Base-by-base conservation (phyloP, 2,329 filamentous ascomycete species). In the Chaetomium olivaceum region DNA sequence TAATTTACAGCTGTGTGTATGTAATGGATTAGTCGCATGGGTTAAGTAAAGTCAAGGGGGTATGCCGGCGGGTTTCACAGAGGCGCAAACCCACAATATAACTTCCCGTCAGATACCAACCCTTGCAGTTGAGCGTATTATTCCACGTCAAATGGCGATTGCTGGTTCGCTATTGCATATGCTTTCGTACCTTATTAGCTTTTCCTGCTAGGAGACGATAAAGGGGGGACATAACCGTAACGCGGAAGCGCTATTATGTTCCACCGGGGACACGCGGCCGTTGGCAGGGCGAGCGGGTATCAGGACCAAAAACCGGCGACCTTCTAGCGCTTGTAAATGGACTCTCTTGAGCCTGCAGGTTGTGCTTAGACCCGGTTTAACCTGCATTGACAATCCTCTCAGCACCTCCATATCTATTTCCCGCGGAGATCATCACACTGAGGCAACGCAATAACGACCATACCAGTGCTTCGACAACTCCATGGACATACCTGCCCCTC, bases 341-440 rank as follows among this genome's bases (percentile, higher is more conserved):
- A 14, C 16, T 27, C 19, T 52, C 12, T 29, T 52, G 27, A n/a
- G 6, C 23, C 50, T 14, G 25, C 16, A 52, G 23, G 21, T 6
- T 16, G 11, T 52, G 50, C 25, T 52, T 16, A 19, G 27, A 29
- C 50, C 25, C 50, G 50, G 50, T 8, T 56, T 25, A 58, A 58
- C 56, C 29, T n/a, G n/a, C 2, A n/a, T 31, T 19, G 25, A 43
- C 25, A 48, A n/a, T n/a, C 31, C 56, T 25, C 31, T 21, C 39
- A 31, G 16, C 9, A 9, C 14, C 2, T 33, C 43, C 27, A 4
- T 50, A 31, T 27, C 21, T 9, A 43, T 25, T 23, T 61, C 43
- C 58, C 58, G 58, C 58, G 58, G 58, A 61, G 50, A 61, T 54
- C 31, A 52, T 29, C 48, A 33, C 16, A 3, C 31, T 43, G 6